Conservation (phyloP, 164 flowering plant genomes). For the Vitis rotundifolia region DNA sequence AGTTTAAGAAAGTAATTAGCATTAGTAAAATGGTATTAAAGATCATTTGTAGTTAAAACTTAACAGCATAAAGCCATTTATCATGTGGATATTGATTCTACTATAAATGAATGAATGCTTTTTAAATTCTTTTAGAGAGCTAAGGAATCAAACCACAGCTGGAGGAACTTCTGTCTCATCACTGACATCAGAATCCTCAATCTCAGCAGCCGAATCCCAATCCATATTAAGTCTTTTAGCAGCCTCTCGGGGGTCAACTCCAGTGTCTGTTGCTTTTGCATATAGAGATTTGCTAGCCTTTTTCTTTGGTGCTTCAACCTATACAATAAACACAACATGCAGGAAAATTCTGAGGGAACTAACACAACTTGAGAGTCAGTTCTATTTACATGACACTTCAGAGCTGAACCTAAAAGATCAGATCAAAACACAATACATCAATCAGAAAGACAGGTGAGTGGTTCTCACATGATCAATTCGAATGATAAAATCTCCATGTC, state of each 20-base stretch:
- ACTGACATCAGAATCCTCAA: slow-evolving; percentile 48
- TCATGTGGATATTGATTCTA: too few relatives aligned
- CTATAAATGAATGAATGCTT: neutral
- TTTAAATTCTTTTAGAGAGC: neutral
- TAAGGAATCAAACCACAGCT: slow-evolving; percentile 60
- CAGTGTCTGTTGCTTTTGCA: slow-evolving; percentile 90
- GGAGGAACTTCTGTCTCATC: slow-evolving; percentile 74
- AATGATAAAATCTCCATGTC: too few relatives aligned
- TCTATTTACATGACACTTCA: neutral
- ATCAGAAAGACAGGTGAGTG: too few relatives aligned
- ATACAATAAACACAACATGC: slow-evolving; percentile 2
- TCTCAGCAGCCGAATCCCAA: slow-evolving; percentile 95
- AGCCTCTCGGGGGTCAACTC: slow-evolving; percentile 76
- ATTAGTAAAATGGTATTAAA: too few relatives aligned
- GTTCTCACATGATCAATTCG: too few relatives aligned
- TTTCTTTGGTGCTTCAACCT: slow-evolving; percentile 68
- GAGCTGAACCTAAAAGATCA: neutral
- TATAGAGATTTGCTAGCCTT: slow-evolving; percentile 66
- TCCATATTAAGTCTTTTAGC: slow-evolving; percentile 85
- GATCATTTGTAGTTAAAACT: too few relatives aligned
- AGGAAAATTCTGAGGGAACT: neutral
- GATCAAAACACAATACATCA: too few relatives aligned
- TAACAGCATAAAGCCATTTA: too few relatives aligned
- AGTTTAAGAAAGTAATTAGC: too few relatives aligned
- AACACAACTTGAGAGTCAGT: neutral